Conservation (phyloP, 371 early-diverging fungal species). For the Circinella umbellata region DNA sequence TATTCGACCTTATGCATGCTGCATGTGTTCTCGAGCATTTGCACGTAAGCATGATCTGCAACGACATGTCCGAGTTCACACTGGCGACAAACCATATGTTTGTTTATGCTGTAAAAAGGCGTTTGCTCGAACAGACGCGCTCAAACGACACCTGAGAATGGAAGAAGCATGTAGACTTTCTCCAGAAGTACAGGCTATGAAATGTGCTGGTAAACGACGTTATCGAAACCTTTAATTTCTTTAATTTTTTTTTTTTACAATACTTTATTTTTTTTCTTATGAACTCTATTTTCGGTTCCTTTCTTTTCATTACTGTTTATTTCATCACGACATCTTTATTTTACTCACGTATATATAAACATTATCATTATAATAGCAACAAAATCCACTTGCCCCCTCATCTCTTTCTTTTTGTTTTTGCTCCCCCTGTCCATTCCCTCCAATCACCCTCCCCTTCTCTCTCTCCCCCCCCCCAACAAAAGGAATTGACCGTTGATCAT, state of each 20-base stretch:
- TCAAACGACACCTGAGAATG: slow-evolving; percentile 64
- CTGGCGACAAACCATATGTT: slow-evolving; percentile 66
- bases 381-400: too few species aligned
- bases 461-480: background rate
- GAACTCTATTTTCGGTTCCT: background rate
- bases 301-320: background rate
- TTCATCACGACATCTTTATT: too few species aligned
- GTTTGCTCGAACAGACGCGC: slow-evolving; percentile 71
- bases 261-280: background rate
- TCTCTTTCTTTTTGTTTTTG: too few species aligned
- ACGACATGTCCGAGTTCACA: slow-evolving; percentile 59
- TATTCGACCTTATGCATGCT: slow-evolving; percentile 30
- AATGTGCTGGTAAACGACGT: slow-evolving; percentile 34
- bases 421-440: slow-evolving; percentile 5
- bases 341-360: too few species aligned
- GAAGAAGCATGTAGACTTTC: slow-evolving; percentile 54
- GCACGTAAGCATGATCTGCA: slow-evolving; percentile 55
- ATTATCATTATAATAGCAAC: too few species aligned
- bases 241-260: background rate
- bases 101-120: slow-evolving; percentile 63
- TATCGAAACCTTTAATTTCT: slow-evolving; percentile 31
- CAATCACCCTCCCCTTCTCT: background rate
- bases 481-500: background rate
- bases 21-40: slow-evolving; percentile 38
- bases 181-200: slow-evolving; percentile 53